These are phyloP conservation scores for Alternaria postmessia DNA, from an alignment of 2,329 filamentous ascomycete genomes.

Conservation along the genomic window DNA sequence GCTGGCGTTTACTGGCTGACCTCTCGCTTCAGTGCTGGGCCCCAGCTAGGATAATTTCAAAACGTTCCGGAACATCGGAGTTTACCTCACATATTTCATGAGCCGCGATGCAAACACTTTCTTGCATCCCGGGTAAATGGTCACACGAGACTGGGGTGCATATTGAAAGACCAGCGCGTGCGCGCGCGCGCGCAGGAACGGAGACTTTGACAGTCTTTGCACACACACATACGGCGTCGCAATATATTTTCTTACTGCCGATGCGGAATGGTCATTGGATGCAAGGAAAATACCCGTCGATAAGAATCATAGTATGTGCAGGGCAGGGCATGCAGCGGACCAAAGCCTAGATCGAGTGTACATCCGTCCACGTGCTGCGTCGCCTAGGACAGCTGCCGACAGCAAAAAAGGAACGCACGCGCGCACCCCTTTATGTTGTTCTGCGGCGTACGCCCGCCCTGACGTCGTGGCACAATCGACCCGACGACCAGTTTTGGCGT, in stretches of 20 bases:
- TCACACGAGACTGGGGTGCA: conserved; percentile 11
- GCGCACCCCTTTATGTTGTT: background rate
- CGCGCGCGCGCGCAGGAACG: background rate
- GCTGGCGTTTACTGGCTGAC: background rate
- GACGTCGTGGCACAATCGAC: background rate
- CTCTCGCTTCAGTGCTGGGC: background rate
- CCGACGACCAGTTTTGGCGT: background rate
- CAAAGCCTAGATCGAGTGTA: background rate
- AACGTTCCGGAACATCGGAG: conserved; percentile 7
- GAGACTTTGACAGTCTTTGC: background rate
- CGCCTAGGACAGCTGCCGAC: background rate
- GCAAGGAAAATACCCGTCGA: background rate
- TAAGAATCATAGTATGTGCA: background rate
- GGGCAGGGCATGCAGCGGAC: background rate
- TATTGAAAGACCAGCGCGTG: conserved; percentile 1
- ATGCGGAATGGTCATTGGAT: background rate
- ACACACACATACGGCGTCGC: background rate
- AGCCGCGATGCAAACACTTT: background rate
- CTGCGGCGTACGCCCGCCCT: background rate
- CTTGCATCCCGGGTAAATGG: conserved; percentile 22
- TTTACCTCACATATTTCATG: background rate
- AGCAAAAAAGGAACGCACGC: background rate
- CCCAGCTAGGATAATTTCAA: background rate
- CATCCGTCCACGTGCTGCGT: background rate
- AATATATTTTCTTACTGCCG: background rate